Evolutionary conservation across 129 eudicot genomes (phyloP).

Genomic region (Helianthus tuberosus): DNA sequence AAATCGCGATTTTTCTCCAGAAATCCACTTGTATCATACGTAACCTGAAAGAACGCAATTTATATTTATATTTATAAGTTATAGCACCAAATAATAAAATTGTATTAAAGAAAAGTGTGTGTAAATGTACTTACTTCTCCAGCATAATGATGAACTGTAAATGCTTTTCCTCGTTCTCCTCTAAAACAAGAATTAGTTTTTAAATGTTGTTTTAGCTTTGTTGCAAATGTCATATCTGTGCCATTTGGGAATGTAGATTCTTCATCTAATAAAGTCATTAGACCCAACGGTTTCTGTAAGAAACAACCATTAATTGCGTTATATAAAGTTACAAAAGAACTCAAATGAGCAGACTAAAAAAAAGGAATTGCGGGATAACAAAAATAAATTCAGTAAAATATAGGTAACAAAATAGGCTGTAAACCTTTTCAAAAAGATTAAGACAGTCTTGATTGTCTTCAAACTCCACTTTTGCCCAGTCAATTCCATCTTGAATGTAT

Average conservation of each 20-base stretch:
- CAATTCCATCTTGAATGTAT: conserved; percentile 97
- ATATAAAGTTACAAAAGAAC: neutral
- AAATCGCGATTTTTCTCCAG: conserved; percentile 66
- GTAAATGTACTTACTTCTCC: conserved; percentile 69
- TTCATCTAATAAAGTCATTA: conserved; percentile 83
- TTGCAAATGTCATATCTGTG: conserved; percentile 84
- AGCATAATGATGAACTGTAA: conserved; percentile 89
- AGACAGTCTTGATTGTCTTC: conserved; percentile 97
- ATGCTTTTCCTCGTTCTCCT: conserved; percentile 90
- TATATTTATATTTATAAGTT: neutral
- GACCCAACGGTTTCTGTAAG: conserved; percentile 92
- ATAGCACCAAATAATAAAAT: neutral
- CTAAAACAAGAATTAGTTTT: conserved; percentile 67
- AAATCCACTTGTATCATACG: conserved; percentile 62
- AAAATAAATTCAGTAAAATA: neutral
- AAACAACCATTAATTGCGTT: neutral
- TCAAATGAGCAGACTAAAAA: neutral
- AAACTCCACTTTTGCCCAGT: conserved; percentile 94
- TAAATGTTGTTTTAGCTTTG: conserved; percentile 85
- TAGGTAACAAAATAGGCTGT: neutral
- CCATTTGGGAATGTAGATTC: conserved; percentile 97
- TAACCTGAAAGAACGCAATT: conserved; percentile 41
- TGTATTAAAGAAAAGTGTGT: neutral
- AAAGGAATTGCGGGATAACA: neutral
- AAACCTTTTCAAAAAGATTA: conserved; percentile 90